phyloP scores from a whole-genome alignment of 2,329 filamentous ascomycete genomes.

The Fusarium sororula region DNA sequence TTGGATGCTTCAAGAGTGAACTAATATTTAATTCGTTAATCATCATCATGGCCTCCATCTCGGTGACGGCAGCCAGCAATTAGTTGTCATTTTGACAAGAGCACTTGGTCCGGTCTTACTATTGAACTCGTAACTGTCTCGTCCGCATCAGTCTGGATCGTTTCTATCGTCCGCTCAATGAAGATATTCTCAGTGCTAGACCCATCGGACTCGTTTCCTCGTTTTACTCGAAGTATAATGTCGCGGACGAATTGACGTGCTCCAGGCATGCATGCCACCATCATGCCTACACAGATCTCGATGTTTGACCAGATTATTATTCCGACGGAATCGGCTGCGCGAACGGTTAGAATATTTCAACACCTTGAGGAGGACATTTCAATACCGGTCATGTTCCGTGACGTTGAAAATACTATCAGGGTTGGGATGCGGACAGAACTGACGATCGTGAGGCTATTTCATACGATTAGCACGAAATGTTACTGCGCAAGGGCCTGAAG shows the following conservation, averaged over 20 bases:
- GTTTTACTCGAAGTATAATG: neutral
- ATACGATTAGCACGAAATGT: rapidly evolving
- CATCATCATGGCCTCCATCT: neutral
- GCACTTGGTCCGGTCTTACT: neutral
- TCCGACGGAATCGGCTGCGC: neutral
- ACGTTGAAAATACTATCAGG: neutral
- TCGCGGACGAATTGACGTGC: neutral
- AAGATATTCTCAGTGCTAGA: neutral
- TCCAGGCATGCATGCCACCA: constrained; percentile 19
- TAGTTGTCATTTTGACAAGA: neutral
- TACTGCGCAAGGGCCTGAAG: rapidly evolving
- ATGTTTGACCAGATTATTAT: neutral
- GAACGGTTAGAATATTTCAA: rapidly evolving
- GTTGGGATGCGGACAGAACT: neutral
- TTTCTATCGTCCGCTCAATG: neutral
- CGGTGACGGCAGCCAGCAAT: neutral
- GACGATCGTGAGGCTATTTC: neutral
- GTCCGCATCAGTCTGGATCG: neutral
- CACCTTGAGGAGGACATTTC: rapidly evolving
- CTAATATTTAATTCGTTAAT: neutral
- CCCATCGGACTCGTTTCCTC: rapidly evolving
- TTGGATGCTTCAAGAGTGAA: rapidly evolving
- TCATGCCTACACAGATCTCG: constrained; percentile 2
- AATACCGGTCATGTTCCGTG: neutral
- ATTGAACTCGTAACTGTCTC: neutral